A percentile compares a stretch with the other conserved stretches of the same genome.
Conservation (phyloP, 192 early-diverging fungal genomes). For the Physocladia obscura region DNA sequence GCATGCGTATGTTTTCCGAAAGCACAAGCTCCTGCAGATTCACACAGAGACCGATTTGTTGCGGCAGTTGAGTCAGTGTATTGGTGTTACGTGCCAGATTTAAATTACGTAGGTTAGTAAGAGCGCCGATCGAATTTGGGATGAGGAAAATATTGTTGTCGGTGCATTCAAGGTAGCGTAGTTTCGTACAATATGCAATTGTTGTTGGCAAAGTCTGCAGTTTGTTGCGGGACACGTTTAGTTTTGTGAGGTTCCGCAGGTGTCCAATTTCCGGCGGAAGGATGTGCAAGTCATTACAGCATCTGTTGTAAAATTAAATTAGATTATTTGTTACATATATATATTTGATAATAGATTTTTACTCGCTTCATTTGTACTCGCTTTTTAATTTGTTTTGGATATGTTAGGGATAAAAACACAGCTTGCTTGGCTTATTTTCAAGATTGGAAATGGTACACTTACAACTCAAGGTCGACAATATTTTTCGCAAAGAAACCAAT, state of each 20-base stretch:
- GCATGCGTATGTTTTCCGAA: constrained; percentile 60
- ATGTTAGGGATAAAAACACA: too few species aligned
- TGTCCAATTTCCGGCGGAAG: constrained; percentile 77
- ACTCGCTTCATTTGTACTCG: too few species aligned
- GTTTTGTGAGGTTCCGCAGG: constrained; percentile 61
- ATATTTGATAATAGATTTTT: too few species aligned
- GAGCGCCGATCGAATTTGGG: constrained; percentile 60
- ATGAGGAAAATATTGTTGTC: constrained; percentile 64
- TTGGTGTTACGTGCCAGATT: constrained; percentile 59
- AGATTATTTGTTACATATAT: too few species aligned
- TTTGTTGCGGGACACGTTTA: constrained; percentile 70
- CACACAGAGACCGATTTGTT: constrained; percentile 62
- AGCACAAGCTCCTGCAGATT: constrained; percentile 68
- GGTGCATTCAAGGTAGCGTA: constrained; percentile 64
- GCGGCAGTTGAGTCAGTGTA: constrained; percentile 55
- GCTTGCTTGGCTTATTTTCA: too few species aligned
- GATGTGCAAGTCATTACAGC: constrained; percentile 66
- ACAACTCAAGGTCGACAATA: constrained; percentile 72
- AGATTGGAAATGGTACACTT: constrained; percentile 28
- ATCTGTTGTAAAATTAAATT: constrained; percentile 45
- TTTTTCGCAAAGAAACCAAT: constrained; percentile 60
- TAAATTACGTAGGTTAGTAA: constrained; percentile 64
- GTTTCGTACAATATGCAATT: constrained; percentile 63
- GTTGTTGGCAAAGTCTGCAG: constrained; percentile 67
- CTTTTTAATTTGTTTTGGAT: too few species aligned